Evolutionary conservation across 495 filamentous ascomycete species (phyloP).

Genomic region (Copromyces sp.): DNA sequence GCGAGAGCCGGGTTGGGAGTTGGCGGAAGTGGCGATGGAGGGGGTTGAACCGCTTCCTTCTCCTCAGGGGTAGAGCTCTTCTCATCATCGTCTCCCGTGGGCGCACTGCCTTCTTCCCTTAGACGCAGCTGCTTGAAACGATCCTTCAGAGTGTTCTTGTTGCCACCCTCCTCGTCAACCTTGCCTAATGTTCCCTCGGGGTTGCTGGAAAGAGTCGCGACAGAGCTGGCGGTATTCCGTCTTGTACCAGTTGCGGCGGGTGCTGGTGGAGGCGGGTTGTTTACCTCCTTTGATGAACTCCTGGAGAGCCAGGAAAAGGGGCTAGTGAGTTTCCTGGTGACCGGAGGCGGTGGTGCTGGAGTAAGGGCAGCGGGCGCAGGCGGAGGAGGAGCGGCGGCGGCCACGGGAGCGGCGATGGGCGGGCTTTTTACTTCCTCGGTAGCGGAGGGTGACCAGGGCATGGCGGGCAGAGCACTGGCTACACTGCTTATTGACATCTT

Average conservation of each 20-base stretch:
- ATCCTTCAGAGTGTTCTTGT: conserved; percentile 64
- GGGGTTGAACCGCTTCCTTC: conserved; percentile 34
- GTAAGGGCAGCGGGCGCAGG: conserved; percentile 30
- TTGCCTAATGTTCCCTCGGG: conserved; percentile 61
- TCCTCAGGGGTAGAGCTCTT: conserved; percentile 43
- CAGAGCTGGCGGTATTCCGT: conserved; percentile 65
- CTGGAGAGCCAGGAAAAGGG: conserved; percentile 84
- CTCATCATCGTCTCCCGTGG: conserved; percentile 38
- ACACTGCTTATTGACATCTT: conserved; percentile 39
- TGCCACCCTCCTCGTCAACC: conserved; percentile 48
- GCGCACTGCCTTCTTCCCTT: conserved; percentile 60
- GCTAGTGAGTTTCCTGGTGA: conserved; percentile 58
- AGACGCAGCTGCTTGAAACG: conserved; percentile 77
- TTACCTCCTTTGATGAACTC: conserved; percentile 53
- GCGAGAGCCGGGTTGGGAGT: conserved; percentile 50
- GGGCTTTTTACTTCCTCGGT: conserved; percentile 28
- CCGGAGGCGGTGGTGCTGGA: conserved; percentile 27
- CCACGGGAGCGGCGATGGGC: conserved; percentile 22
- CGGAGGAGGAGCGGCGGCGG: conserved; percentile 5
- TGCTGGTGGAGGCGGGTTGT: conserved; percentile 39
- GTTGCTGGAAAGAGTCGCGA: conserved; percentile 64
- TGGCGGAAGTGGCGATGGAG: conserved; percentile 38
- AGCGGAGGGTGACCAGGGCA: conserved; percentile 43
- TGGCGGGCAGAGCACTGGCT: conserved; percentile 38
- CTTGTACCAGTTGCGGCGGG: conserved; percentile 23